A percentile compares a stretch with the other conserved stretches of the same genome.
Conservation (phyloP, 208 protist genomes). For the Acanthamoeba sp. region DNA sequence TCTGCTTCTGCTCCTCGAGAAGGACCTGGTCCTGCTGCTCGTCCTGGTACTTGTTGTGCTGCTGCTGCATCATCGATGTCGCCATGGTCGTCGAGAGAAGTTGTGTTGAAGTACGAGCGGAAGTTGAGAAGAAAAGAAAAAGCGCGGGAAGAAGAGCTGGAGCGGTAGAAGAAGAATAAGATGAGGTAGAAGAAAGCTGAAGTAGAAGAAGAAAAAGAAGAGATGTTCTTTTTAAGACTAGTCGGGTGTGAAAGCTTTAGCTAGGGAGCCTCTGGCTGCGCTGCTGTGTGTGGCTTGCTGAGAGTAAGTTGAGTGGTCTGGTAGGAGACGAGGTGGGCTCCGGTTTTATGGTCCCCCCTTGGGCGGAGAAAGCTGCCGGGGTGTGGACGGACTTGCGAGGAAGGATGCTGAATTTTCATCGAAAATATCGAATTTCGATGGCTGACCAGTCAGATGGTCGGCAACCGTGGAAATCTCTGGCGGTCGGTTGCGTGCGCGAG, state of each 20-base stretch:
- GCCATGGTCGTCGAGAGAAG: not conserved
- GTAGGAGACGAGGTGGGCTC: not conserved
- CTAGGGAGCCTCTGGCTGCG: not conserved
- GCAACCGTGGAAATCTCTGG: conserved; percentile 1
- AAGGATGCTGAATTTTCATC: not conserved
- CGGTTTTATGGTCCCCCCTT: not conserved
- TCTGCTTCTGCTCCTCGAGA: conserved; percentile 33
- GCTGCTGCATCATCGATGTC: not conserved
- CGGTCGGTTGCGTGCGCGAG: not conserved
- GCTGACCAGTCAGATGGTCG: not conserved
- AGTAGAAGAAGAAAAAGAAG: not conserved
- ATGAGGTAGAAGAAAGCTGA: conserved; percentile 13
- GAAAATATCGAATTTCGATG: not conserved
- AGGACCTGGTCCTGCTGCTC: conserved; percentile 47
- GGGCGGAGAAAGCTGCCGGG: not conserved
- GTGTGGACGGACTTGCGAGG: not conserved
- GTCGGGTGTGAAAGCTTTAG: not conserved
- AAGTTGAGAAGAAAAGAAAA: not conserved
- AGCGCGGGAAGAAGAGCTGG: not conserved
- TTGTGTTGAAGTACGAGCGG: not conserved
- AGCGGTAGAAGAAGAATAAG: not conserved
- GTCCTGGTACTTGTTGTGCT: conserved; percentile 41
- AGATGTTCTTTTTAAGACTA: not conserved
- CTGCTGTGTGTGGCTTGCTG: not conserved
- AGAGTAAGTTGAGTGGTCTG: not conserved